These are phyloP conservation scores for Monosporozyma yasuniensis DNA, from an alignment of 805 yeast species.

Conservation along the genomic window DNA sequence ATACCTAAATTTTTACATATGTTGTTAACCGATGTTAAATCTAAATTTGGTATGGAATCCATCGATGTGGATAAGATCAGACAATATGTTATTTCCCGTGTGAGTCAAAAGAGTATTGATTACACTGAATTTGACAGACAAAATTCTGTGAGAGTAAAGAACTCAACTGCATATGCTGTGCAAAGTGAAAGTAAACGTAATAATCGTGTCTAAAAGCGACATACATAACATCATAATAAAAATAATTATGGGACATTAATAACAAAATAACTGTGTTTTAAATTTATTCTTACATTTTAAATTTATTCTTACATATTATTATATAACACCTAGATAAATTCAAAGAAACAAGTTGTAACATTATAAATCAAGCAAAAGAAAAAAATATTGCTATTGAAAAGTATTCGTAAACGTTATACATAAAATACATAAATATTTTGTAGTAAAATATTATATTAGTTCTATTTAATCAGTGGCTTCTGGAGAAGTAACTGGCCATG, in stretches of 20 bases:
- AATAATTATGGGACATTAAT: background rate
- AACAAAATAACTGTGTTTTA: background rate
- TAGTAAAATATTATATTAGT: background rate
- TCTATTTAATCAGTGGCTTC: background rate
- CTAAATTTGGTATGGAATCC: slow-evolving; percentile 2
- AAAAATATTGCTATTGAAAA: background rate
- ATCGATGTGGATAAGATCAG: slow-evolving; percentile 14
- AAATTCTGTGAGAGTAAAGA: slow-evolving; percentile 18
- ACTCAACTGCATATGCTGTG: slow-evolving; percentile 18
- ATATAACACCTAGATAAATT: background rate
- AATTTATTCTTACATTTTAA: background rate
- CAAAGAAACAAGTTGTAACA: background rate
- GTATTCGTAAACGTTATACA: background rate
- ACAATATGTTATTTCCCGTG: slow-evolving; percentile 11
- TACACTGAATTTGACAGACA: slow-evolving; percentile 22
- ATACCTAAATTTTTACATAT: slow-evolving; percentile 60
- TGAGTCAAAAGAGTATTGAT: slow-evolving; percentile 12
- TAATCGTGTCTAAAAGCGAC: background rate
- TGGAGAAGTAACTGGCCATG: slow-evolving; percentile 82
- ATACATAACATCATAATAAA: background rate
- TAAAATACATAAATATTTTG: background rate
- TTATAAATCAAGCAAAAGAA: background rate
- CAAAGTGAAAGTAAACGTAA: slow-evolving; percentile 8
- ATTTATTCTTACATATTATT: background rate
- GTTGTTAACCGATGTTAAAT: slow-evolving; percentile 34